Evolutionary conservation across 768 basidiomycete genomes (phyloP).

Genomic region (Cyclocybe cylindracea): DNA sequence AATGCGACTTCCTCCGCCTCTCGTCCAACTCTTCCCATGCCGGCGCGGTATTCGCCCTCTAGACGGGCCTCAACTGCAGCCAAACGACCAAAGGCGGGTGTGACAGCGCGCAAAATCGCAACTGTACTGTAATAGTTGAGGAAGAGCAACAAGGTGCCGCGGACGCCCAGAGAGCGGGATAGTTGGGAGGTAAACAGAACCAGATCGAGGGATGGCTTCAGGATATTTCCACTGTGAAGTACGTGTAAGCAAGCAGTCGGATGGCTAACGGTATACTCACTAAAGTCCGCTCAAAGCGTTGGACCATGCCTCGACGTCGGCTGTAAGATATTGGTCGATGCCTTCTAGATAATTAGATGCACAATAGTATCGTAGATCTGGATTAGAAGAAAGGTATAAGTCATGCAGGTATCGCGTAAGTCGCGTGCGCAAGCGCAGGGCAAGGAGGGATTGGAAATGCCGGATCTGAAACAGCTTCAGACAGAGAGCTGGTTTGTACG

Average conservation of each 20-base stretch:
- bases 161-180: constrained; percentile 79
- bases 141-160: constrained; percentile 82
- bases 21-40: constrained; percentile 81
- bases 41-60: constrained; percentile 89
- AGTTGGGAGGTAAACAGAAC: constrained; percentile 92
- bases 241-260: not conserved
- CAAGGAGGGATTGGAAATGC: constrained; percentile 84
- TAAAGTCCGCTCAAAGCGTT: constrained; percentile 86
- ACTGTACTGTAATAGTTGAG: constrained; percentile 87
- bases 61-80: constrained; percentile 86
- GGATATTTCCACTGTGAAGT: constrained; percentile 75
- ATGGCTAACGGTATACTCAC: constrained; percentile 48
- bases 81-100: constrained; percentile 89
- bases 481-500: not conserved
- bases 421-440: constrained; percentile 80
- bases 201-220: constrained; percentile 90
- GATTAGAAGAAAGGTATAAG: constrained; percentile 80
- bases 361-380: constrained; percentile 72
- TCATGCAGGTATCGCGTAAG: constrained; percentile 91
- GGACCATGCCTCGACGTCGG: constrained; percentile 89
- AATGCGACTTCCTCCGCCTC: constrained; percentile 97
- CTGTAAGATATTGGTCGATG: constrained; percentile 90
- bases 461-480: constrained; percentile 59
- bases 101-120: constrained; percentile 77
- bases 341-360: constrained; percentile 58